Base-by-base conservation (phyloP, 2,329 filamentous ascomycete species). In the Penicillium digitatum region DNA sequence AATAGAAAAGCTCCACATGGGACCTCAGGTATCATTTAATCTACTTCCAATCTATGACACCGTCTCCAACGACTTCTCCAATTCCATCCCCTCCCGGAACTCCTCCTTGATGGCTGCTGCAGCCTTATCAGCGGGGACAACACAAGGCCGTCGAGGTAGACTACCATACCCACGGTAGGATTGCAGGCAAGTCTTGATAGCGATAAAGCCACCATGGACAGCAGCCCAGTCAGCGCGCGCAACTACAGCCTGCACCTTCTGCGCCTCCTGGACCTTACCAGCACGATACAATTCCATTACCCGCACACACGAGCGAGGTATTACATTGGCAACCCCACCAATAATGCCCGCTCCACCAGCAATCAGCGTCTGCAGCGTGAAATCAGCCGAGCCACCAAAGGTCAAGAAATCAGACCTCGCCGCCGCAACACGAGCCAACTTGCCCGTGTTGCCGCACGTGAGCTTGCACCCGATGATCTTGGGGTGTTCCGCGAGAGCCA, bases 371-470 rank as follows among this genome's bases (percentile, higher is more conserved):
- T 93, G 90, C 27, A 89, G 80, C 0, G 89, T 91, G 73, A 95
- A 95, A 74, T 95, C 90, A 68, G 88, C 90, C 72, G 94, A 89
- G 61, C 90, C 90, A 43, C 90, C 90, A 68, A 94, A 91, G 20
- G 89, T 90, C 82, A 94, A 88, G 78, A 92, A 95, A 8, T 74
- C 76, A 16, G 65, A 50, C 48, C 72, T 69, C 24, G 81, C 71
- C 2, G 80, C 77, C 0, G 79, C 77, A 4, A 90, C 78, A 9
- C 87, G 78, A 4, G 84, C 83, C 46, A 90, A 80, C 72, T 90
- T 90, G 55, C 85, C 87, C 31, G 88, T 87, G 62, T 83, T 85
- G n/a, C 86, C 87, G 66, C 87, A 89, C 2, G 87, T 89, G 52
- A 89, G 74, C 75, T 89, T 89, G 49, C 85, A 83, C 29, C 85